Conservation (phyloP, 306 rosid genomes). For the Lathyrus oleraceus region DNA sequence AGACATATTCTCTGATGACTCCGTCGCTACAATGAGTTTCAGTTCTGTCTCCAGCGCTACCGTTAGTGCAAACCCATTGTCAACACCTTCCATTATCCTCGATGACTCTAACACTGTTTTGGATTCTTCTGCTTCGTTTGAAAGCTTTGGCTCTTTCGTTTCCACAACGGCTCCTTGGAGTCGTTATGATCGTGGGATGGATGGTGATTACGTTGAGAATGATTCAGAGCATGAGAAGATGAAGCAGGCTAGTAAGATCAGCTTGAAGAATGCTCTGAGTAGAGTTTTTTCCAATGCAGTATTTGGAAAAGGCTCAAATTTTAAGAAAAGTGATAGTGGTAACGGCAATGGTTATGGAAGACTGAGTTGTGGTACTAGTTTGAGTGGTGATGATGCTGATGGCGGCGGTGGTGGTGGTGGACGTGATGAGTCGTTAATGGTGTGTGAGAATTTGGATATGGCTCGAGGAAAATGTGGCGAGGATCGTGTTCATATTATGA, state of each 20-base stretch:
- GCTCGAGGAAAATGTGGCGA: constrained; percentile 90
- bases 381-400: constrained; percentile 36
- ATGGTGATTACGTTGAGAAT: constrained; percentile 27
- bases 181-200: constrained; percentile 41
- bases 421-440: constrained; percentile 32
- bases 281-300: constrained; percentile 36
- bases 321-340: constrained; percentile 35
- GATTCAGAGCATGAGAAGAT: constrained; percentile 25
- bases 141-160: constrained; percentile 69
- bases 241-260: constrained; percentile 20
- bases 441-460: constrained; percentile 63
- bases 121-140: constrained; percentile 66
- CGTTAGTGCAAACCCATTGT: constrained; percentile 72
- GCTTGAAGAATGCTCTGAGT: constrained; percentile 45
- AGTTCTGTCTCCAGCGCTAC: constrained; percentile 73
- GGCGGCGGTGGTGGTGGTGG: constrained; percentile 26
- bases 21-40: constrained; percentile 44
- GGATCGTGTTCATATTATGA: constrained; percentile 77
- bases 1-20: constrained; percentile 25
- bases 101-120: constrained; percentile 39
- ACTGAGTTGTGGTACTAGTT: constrained; percentile 32
- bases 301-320: constrained; percentile 27
- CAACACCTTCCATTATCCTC: constrained; percentile 60
- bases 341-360: constrained; percentile 25
- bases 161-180: constrained; percentile 41